Percentiles rank a stretch among this genome's conserved stretches.
Evolutionary conservation across 192 early-diverging fungal genomes (phyloP).

Genomic region (Mortierella alpina): DNA sequence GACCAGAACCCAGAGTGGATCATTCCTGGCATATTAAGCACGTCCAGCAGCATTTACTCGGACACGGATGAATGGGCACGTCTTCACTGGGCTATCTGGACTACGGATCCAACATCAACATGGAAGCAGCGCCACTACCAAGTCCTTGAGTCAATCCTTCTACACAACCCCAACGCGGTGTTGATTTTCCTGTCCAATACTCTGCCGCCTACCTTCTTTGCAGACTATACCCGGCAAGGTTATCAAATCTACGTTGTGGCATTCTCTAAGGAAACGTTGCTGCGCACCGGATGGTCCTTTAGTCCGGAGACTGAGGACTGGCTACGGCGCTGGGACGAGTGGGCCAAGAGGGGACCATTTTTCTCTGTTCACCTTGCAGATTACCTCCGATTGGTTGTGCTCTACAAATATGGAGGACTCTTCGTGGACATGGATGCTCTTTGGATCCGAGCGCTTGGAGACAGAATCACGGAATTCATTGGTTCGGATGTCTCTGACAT

Average conservation of each 20-base stretch:
- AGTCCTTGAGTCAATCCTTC: slow-evolving; percentile 66
- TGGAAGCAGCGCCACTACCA: slow-evolving; percentile 66
- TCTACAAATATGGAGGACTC: slow-evolving; percentile 70
- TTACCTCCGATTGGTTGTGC: slow-evolving; percentile 59
- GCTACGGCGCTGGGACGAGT: slow-evolving; percentile 64
- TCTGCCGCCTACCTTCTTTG: slow-evolving; percentile 59
- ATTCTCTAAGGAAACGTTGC: slow-evolving; percentile 61
- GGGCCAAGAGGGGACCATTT: slow-evolving; percentile 56
- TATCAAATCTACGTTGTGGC: slow-evolving; percentile 66
- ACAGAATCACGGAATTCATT: slow-evolving; percentile 63
- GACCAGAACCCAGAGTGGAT: slow-evolving; percentile 65
- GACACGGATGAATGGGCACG: slow-evolving; percentile 67
- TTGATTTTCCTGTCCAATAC: slow-evolving; percentile 65
- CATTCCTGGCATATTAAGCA: slow-evolving; percentile 56
- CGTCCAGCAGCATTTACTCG: slow-evolving; percentile 64
- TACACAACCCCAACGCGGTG: slow-evolving; percentile 64
- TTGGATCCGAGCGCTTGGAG: slow-evolving; percentile 63
- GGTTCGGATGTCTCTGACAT: slow-evolving; percentile 64
- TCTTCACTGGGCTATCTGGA: slow-evolving; percentile 70
- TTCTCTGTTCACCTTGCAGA: slow-evolving; percentile 67
- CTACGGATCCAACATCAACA: slow-evolving; percentile 59
- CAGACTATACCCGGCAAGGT: slow-evolving; percentile 61
- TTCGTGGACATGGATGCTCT: slow-evolving; percentile 75
- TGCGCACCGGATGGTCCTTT: slow-evolving; percentile 66
- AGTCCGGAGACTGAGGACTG: slow-evolving; percentile 65